Percentiles rank a stretch among this genome's conserved stretches.
phyloP scores from a whole-genome alignment of 352 stramenopile genomes.

The Saprolegnia diclina region DNA sequence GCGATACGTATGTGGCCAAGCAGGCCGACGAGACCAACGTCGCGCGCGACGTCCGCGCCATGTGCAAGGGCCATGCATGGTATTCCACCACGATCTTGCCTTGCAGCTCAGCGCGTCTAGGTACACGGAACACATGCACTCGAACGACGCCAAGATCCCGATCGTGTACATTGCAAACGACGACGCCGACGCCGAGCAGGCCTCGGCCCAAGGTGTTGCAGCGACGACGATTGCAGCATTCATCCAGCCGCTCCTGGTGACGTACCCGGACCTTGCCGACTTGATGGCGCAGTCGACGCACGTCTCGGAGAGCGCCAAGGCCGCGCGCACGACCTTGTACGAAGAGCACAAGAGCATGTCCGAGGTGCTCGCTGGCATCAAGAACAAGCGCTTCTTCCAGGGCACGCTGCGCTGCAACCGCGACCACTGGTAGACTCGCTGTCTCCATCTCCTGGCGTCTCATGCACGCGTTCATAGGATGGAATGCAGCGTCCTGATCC shows the following conservation, averaged over 20 bases:
- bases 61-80: slow-evolving; percentile 10
- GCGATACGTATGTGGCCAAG: slow-evolving; percentile 70
- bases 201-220: slow-evolving; percentile 43
- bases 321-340: slow-evolving; percentile 52
- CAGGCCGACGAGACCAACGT: slow-evolving; percentile 41
- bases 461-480: slow-evolving; percentile 27
- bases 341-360: slow-evolving; percentile 68
- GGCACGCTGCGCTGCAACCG: slow-evolving; percentile 84
- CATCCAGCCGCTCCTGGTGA: slow-evolving; percentile 41
- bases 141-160: not conserved
- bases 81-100: slow-evolving; percentile 5
- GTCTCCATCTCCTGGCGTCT: not conserved
- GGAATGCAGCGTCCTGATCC: slow-evolving; percentile 75
- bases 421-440: slow-evolving; percentile 55
- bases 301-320: slow-evolving; percentile 33
- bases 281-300: slow-evolving; percentile 41
- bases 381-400: slow-evolving; percentile 85
- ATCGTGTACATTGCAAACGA: slow-evolving; percentile 21
- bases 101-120: not conserved
- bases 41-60: slow-evolving; percentile 18
- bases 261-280: slow-evolving; percentile 54
- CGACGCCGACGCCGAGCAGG: slow-evolving; percentile 28
- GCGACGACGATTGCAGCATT: slow-evolving; percentile 58
- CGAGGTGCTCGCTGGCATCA: slow-evolving; percentile 78
- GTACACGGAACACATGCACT: slow-evolving; percentile 15